Evolutionary conservation across 2,329 filamentous ascomycete species (phyloP), one percentile per base, ranked within the genome.

Genomic region (Talaromyces verruculosus): DNA sequence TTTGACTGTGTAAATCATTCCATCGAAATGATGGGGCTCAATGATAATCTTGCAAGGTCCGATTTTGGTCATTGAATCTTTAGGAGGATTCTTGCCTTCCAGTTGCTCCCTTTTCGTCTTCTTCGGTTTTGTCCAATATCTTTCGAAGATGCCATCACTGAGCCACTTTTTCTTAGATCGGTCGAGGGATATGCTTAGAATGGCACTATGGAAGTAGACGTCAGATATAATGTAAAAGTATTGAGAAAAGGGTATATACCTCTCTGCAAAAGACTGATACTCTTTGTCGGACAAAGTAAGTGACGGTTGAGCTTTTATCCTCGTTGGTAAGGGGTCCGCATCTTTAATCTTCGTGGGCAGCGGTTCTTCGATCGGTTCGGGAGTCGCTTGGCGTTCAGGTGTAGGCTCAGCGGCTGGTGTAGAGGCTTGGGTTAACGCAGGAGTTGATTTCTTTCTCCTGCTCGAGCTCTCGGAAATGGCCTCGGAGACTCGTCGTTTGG

Each of bases 1-100:
- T 68, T 84, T 84, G 58, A 86, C 84, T 15, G 82, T 81, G 71
- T 84, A 87, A 28, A 87, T 77, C 69, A 83, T 81, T 19, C 84
- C 84, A 67, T 87, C 85, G 68, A 89, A 87, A 7, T 85, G 84
- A 75, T 89, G 86, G 60, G 87, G 87, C 68, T 88, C 87, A 59
- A 89, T 84, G 39, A 85, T 83, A 61, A 89, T 81, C 65, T 84
- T 83, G 70, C 85, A 87, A 66, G 82, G 80, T 57, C 87, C 87
- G 39, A 87, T 76, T 71, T 82, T 84, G 10, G 80, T 75, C 81
- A 86, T 85, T 5, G 82, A 82, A 43, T 86, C 78, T 73, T 83
- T 78, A 69, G 84, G 74, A 1, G 82, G 82, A 57, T 84, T 83
- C 64, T 79, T 77, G 25, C 77, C 74, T 64, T 80, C 79, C 53